phyloP scores from a whole-genome alignment of 805 yeast genomes.

The Candida tammaniensis region DNA sequence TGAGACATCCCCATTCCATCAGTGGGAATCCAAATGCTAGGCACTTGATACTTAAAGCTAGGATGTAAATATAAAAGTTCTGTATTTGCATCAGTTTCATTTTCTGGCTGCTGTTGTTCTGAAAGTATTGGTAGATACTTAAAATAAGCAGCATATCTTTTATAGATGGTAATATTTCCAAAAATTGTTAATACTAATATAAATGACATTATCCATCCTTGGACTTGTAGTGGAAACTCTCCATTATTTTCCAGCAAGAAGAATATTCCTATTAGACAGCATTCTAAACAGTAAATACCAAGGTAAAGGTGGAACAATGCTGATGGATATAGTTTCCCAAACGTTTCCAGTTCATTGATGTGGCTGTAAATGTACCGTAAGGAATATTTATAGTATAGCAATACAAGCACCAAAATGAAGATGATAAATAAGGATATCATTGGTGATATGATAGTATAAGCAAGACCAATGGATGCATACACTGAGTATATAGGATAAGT shows the following conservation, averaged over 20 bases:
- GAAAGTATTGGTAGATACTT: slow-evolving; percentile 22
- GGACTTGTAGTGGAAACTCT: slow-evolving; percentile 41
- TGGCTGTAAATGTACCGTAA: slow-evolving; percentile 54
- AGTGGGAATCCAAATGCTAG: slow-evolving; percentile 38
- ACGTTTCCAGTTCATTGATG: slow-evolving; percentile 56
- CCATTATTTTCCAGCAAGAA: slow-evolving; percentile 55
- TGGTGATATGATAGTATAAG: slow-evolving; percentile 80
- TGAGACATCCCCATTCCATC: slow-evolving; percentile 26
- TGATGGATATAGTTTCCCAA: slow-evolving; percentile 67
- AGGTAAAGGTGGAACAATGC: slow-evolving; percentile 76
- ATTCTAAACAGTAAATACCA: slow-evolving; percentile 79
- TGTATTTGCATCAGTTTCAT: slow-evolving; percentile 6
- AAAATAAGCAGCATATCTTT: slow-evolving; percentile 33
- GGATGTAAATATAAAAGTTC: slow-evolving; percentile 32
- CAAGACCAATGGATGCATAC: slow-evolving; percentile 72
- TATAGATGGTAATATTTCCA: slow-evolving; percentile 53
- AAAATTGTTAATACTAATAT: slow-evolving; percentile 53
- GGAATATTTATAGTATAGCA: slow-evolving; percentile 69
- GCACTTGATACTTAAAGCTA: slow-evolving; percentile 33
- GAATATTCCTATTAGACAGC: slow-evolving; percentile 74
- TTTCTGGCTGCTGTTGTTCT: not conserved
- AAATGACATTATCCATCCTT: slow-evolving; percentile 51
- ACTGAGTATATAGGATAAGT: slow-evolving; percentile 75
- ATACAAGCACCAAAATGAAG: slow-evolving; percentile 48
- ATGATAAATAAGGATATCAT: slow-evolving; percentile 64